These are phyloP conservation scores for Curvularia verruculosa DNA, from an alignment of 2,329 filamentous ascomycete genomes.

Conservation along the genomic window DNA sequence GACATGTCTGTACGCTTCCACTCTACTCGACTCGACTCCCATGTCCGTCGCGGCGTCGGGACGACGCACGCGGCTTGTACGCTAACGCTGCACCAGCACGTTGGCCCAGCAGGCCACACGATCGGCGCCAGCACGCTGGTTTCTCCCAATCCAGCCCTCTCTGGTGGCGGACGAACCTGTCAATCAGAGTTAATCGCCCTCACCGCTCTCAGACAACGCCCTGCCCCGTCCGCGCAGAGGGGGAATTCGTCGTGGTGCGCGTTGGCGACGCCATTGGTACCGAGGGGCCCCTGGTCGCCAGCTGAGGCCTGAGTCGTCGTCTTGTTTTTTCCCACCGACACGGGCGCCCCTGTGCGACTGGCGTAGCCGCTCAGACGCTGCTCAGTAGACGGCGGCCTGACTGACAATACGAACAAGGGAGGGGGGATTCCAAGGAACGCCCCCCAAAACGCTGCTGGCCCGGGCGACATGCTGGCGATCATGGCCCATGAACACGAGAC, in stretches of 20 bases:
- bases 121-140: conserved; percentile 39
- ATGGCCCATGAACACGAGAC: conserved; percentile 8
- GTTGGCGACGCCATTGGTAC: conserved; percentile 31
- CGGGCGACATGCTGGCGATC: conserved; percentile 13
- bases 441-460: background rate
- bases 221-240: conserved; percentile 13
- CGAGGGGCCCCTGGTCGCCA: conserved; percentile 16
- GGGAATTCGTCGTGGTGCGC: conserved; percentile 20
- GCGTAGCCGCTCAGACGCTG: conserved; percentile 23
- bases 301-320: conserved; percentile 20
- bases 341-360: conserved; percentile 28
- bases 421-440: background rate
- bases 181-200: conserved; percentile 18
- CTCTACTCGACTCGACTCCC: too few species aligned
- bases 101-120: conserved; percentile 23
- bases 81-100: conserved; percentile 35
- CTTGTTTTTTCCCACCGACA: conserved; percentile 17
- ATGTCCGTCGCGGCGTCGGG: conserved; percentile 41
- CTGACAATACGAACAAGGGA: too few species aligned
- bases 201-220: conserved; percentile 29
- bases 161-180: conserved; percentile 15
- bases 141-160: background rate
- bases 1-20: conserved; percentile 22
- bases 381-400: background rate
- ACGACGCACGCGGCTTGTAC: conserved; percentile 38